phyloP scores from a whole-genome alignment of 805 yeast species.

The Tetrapisispora arboricola region DNA sequence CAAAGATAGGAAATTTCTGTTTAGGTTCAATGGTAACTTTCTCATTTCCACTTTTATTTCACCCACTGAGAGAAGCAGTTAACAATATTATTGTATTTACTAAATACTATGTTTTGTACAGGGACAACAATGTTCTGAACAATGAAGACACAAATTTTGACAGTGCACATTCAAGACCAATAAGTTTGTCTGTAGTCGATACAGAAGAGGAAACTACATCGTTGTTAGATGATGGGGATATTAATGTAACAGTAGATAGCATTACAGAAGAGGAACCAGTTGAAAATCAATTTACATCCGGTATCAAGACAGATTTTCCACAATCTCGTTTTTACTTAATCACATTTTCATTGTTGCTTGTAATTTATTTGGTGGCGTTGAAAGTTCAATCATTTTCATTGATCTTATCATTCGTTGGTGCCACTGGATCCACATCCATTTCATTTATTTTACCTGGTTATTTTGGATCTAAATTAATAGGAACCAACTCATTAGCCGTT shows the following conservation, averaged over 20 bases:
- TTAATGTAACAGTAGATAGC: not conserved
- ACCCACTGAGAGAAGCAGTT: slow-evolving; percentile 66
- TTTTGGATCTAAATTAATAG: slow-evolving; percentile 67
- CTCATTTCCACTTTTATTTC: slow-evolving; percentile 70
- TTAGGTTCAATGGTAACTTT: slow-evolving; percentile 65
- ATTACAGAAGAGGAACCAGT: slow-evolving; percentile 1
- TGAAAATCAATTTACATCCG: not conserved
- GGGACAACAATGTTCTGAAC: not conserved
- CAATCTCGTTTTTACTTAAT: slow-evolving; percentile 22
- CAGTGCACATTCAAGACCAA: slow-evolving; percentile 6
- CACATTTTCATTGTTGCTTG: slow-evolving; percentile 36
- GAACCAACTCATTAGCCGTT: slow-evolving; percentile 22
- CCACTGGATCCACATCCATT: slow-evolving; percentile 87
- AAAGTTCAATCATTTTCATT: slow-evolving; percentile 64
- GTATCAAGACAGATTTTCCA: slow-evolving; percentile 11
- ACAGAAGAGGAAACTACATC: slow-evolving; percentile 9
- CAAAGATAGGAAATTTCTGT: slow-evolving; percentile 47
- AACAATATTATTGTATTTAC: slow-evolving; percentile 50
- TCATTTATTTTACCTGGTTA: slow-evolving; percentile 86
- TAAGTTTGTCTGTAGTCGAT: slow-evolving; percentile 4
- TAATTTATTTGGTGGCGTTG: slow-evolving; percentile 56
- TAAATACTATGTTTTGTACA: not conserved
- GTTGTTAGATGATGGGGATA: slow-evolving; percentile 1
- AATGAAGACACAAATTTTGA: not conserved
- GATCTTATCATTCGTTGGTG: slow-evolving; percentile 80